phyloP scores from a whole-genome alignment of 106 monocot genomes.

The Dendrobium catenatum region DNA sequence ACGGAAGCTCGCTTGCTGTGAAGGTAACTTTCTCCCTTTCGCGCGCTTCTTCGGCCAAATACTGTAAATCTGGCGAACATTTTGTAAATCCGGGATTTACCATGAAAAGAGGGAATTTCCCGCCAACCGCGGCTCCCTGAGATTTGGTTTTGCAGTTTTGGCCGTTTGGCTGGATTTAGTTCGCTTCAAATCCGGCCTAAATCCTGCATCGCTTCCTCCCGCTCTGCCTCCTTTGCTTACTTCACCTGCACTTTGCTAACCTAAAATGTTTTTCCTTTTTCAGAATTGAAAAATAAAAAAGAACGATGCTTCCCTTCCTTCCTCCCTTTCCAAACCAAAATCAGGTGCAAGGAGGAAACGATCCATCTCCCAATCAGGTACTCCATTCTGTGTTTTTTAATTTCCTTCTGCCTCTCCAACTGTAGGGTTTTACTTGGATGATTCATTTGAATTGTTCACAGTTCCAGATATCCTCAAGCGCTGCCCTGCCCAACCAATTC shows the following conservation, averaged over 20 bases:
- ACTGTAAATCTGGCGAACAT: no score
- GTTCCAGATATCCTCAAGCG: neutral
- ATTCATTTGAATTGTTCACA: neutral
- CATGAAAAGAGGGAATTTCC: no score
- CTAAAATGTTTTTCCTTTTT: neutral
- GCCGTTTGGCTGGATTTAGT: no score
- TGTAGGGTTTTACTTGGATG: neutral
- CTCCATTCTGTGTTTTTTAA: neutral
- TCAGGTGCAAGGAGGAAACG: neutral
- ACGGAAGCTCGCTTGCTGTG: no score
- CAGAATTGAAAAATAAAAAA: neutral
- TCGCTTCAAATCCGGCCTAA: no score
- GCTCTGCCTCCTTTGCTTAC: neutral
- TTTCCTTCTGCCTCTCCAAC: neutral
- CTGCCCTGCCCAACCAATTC: neutral
- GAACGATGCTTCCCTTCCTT: constrained; percentile 7
- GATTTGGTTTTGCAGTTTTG: no score
- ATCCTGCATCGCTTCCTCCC: no score
- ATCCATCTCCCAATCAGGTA: constrained; percentile 5
- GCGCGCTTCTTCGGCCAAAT: no score
- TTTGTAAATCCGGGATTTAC: no score
- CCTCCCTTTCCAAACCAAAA: constrained; percentile 7
- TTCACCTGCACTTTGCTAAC: neutral
- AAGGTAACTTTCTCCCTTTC: no score
- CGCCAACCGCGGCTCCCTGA: no score